Conservation (phyloP, 805 yeast species). For the Nakazawaea siamensis region DNA sequence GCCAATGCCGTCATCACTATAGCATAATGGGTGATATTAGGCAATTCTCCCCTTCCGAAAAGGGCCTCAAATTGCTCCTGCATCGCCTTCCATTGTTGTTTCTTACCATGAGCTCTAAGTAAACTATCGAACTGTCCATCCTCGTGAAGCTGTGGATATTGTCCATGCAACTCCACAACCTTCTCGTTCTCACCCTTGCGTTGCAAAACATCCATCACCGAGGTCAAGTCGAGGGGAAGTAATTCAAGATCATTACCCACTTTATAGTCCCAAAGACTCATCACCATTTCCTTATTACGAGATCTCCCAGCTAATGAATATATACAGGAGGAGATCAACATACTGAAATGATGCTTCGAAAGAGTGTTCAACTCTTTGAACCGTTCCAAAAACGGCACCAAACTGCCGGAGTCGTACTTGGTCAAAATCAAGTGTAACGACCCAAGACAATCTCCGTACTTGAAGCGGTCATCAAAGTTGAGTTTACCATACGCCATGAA, state of each 20-base stretch:
- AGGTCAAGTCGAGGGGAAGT: conserved; percentile 7
- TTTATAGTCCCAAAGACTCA: conserved; percentile 6
- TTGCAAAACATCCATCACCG: conserved; percentile 14
- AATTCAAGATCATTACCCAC: neutral
- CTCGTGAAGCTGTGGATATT: conserved; percentile 31
- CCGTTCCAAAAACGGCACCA: conserved; percentile 2
- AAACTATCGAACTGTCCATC: conserved; percentile 41
- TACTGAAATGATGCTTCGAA: conserved; percentile 9
- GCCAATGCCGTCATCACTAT: conserved; percentile 58
- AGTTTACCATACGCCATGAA: conserved; percentile 6
- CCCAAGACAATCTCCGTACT: neutral
- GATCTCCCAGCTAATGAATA: conserved; percentile 1
- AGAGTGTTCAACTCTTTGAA: conserved; percentile 3
- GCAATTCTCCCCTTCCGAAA: conserved; percentile 45
- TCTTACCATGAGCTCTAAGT: conserved; percentile 34
- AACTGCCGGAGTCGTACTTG: neutral
- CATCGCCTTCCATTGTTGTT: conserved; percentile 44
- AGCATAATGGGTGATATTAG: conserved; percentile 38
- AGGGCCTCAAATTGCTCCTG: conserved; percentile 49
- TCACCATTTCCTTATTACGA: neutral
- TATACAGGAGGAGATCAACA: conserved; percentile 7
- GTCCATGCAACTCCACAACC: conserved; percentile 27
- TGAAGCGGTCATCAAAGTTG: conserved; percentile 4
- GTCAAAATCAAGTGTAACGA: conserved; percentile 1
- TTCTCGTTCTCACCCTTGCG: conserved; percentile 13